Evolutionary conservation across 2,329 filamentous ascomycete species (phyloP), one percentile per base, ranked within the genome.

Genomic region (Ophiocordyceps camponoti-floridani): DNA sequence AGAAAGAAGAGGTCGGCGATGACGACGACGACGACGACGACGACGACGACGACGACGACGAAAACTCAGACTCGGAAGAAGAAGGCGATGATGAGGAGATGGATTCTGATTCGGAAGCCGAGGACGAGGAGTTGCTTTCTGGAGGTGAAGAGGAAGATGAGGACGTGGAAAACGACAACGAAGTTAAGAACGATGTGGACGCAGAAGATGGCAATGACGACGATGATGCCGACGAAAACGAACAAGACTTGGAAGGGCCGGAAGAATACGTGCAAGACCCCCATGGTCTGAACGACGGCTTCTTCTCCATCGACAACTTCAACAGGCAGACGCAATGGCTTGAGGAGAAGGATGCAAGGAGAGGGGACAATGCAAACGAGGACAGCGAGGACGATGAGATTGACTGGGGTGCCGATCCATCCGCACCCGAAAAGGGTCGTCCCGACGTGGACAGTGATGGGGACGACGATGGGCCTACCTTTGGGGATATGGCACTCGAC

Each of bases 291-390:
- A 96, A 98, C 56, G 91, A 98, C 57, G 89, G 87, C 5, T 98
- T 98, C 66, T 98, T 98, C 65, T 94, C 86, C 14, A 89, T 98
- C 54, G 88, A 96, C 55, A 79, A 93, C 47, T 98, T 98, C 73
- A 98, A 98, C 69, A 85, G 82, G 58, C 84, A 93, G 58, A 85
- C 87, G 2, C 85, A 94, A 55, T 82, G 82, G 57, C 78, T 95
- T 43, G 91, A 98, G 61, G 78, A 84, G 50, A 82, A 87, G 60
- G 89, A 96, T 59, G 74, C 75, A 27, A 72, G 75, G 50, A 86
- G 82, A 27, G 84, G 89, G 51, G 38, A 23, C 23, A 5, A 23
- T 23, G 23, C 23, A 23, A 23, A 82, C 49, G 72, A 70, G 44
- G 83, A 74, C 48, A 86, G 80, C 59, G 86, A 94, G 44, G 85